Evolutionary conservation across 768 basidiomycete genomes (phyloP), one percentile per base, ranked within the genome.

Genomic region (Suillus lakei): DNA sequence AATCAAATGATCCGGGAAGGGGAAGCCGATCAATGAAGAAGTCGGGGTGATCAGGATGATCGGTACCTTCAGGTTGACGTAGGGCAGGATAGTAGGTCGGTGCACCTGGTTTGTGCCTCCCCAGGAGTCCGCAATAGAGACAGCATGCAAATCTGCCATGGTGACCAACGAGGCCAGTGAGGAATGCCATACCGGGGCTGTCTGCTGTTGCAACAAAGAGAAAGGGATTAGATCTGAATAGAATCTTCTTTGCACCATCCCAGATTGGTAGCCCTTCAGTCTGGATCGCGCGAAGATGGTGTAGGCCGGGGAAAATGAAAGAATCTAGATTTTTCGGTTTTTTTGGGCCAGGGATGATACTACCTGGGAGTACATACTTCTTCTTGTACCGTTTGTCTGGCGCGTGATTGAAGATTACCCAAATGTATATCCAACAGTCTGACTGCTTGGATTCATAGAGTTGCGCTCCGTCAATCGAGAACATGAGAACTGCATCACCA

Each of bases 391-490:
- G 30, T 36, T 28, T 7, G 59, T 18, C 28, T 0, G 79, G 81
- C 1, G 64, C 21, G 5, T 76, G 62, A 64, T 80, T 74, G 0
- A 79, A 34, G 6, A 83, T 58, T 6, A 82, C 64, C 79, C 78
- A 80, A n/a, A 82, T 78, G 26, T 68, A 71, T 2, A 77, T 70
- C 73, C 74, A 76, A 48, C 69, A 71, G 28, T 72, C 73, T 0
- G 79, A 81, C 1, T 15, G 46, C 64, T 82, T 82, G 65, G 69
- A 69, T 3, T 48, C 16, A n/a, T 62, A 62, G 2, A 83, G 76
- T 66, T 82, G 80, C 0, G 78, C 76, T 4, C 81, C 80, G 61
- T 83, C 78, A 7, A 80, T 70, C 0, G 80, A 82, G 2, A 76
- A 63, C 63, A 80, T 69, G 5, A 82, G 67, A 15, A 79, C 51